These are phyloP conservation scores for Myochromella boudieri DNA, from an alignment of 768 basidiomycete species.

Conservation along the genomic window DNA sequence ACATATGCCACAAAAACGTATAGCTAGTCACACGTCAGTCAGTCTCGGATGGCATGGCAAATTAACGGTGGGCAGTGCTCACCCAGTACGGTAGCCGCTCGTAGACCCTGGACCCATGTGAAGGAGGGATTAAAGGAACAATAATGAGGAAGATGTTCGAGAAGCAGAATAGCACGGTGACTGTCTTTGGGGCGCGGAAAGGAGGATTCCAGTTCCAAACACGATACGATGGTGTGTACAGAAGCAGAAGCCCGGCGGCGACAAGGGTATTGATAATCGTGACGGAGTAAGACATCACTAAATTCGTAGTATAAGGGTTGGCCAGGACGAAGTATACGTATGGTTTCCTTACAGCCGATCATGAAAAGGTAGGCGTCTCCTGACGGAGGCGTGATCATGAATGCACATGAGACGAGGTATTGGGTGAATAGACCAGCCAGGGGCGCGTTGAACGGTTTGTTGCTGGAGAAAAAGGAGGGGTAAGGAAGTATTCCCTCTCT, in stretches of 20 bases:
- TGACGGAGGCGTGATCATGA: constrained; percentile 57
- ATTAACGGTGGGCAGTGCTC: too few relatives aligned
- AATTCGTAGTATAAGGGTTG: not conserved
- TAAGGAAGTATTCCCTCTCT: constrained; percentile 69
- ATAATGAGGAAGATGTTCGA: constrained; percentile 66
- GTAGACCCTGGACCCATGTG: constrained; percentile 49
- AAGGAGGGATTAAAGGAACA: constrained; percentile 65
- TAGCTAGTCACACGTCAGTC: too few relatives aligned
- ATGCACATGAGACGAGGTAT: constrained; percentile 55
- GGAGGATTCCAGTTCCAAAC: constrained; percentile 63
- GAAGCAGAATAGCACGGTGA: constrained; percentile 55
- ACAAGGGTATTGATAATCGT: constrained; percentile 59
- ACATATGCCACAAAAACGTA: constrained; percentile 47
- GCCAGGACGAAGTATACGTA: not conserved
- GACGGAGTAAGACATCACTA: constrained; percentile 61
- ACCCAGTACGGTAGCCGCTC: constrained; percentile 69
- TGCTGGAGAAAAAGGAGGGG: constrained; percentile 67
- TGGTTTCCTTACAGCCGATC: constrained; percentile 50
- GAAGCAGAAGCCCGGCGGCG: constrained; percentile 60
- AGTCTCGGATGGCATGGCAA: too few relatives aligned
- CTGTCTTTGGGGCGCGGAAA: constrained; percentile 51
- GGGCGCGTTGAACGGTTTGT: constrained; percentile 69
- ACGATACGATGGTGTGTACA: constrained; percentile 46
- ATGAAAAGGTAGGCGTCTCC: constrained; percentile 78
- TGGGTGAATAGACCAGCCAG: constrained; percentile 61